phyloP scores from a whole-genome alignment of 2,329 filamentous ascomycete genomes.

The Ophiostoma triangulosporum region DNA sequence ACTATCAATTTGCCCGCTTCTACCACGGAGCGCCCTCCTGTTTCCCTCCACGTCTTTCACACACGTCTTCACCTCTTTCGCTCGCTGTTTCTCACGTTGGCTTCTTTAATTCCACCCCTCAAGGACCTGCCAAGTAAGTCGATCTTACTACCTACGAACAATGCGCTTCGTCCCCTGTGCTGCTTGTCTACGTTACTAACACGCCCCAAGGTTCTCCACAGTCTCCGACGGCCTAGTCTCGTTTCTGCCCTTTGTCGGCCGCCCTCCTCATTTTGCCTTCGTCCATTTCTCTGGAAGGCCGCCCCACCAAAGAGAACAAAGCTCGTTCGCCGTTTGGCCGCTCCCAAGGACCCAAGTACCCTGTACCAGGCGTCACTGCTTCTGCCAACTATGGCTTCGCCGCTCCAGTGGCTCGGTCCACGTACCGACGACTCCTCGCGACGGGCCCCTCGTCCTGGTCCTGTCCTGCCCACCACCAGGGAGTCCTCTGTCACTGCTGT shows the following conservation, averaged over 20 bases:
- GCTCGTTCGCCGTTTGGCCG: background rate
- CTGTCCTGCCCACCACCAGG: constrained; percentile 1
- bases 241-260: background rate
- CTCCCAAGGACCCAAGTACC: too few species aligned
- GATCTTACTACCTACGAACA: background rate
- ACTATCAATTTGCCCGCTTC: background rate
- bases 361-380: background rate
- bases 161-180: background rate
- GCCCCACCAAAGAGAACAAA: constrained; percentile 8
- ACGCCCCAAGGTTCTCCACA: background rate
- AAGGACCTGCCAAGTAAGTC: background rate
- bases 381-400: background rate
- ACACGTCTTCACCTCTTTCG: background rate
- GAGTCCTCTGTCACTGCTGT: background rate
- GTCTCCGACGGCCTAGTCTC: constrained; percentile 2
- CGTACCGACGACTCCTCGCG: constrained; percentile 13
- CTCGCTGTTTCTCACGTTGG: background rate
- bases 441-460: constrained; percentile 4
- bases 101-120: background rate
- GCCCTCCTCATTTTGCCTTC: background rate
- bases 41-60: background rate
- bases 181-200: too few species aligned
- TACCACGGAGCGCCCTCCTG: background rate
- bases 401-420: constrained; percentile 10
- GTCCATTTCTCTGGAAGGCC: constrained; percentile 6